phyloP scores from a whole-genome alignment of 1,284 basidiomycete genomes.

The Porodaedalea pini region DNA sequence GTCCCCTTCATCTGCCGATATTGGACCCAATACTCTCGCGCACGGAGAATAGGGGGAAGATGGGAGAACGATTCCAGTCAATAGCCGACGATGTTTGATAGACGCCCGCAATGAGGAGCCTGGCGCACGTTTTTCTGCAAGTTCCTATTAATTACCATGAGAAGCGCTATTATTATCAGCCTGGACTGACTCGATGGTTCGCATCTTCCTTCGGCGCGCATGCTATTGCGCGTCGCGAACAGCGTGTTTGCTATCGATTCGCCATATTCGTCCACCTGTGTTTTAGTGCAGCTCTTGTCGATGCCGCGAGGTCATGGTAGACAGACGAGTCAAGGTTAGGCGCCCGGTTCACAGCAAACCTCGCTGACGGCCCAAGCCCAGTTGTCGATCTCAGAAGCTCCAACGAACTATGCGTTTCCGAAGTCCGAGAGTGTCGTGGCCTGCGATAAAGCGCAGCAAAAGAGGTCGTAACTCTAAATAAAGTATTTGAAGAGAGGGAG shows the following conservation, averaged over 20 bases:
- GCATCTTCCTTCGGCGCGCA: neutral
- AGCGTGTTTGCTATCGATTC: constrained; percentile 18
- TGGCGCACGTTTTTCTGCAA: neutral
- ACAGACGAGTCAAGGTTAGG: neutral
- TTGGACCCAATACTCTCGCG: neutral
- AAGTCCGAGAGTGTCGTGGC: too few species aligned
- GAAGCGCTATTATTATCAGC: neutral
- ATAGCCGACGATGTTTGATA: neutral
- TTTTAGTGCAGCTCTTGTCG: constrained; percentile 3
- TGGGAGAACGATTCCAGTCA: neutral
- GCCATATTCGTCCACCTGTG: constrained; percentile 7
- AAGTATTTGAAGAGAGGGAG: too few species aligned
- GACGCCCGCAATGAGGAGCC: constrained; percentile 5
- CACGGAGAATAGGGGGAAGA: neutral
- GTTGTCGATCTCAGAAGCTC: too few species aligned
- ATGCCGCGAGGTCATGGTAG: neutral
- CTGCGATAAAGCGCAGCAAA: too few species aligned
- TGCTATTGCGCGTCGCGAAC: neutral
- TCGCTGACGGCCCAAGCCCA: too few species aligned
- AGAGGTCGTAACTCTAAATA: too few species aligned
- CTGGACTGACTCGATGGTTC: neutral
- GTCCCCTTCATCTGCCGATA: neutral
- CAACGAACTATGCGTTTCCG: too few species aligned
- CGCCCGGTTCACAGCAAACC: too few species aligned
- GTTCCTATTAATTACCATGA: neutral